Percentiles rank a stretch among this genome's conserved stretches.
phyloP scores from a whole-genome alignment of 495 filamentous ascomycete species.

The Oidiodendron maius region DNA sequence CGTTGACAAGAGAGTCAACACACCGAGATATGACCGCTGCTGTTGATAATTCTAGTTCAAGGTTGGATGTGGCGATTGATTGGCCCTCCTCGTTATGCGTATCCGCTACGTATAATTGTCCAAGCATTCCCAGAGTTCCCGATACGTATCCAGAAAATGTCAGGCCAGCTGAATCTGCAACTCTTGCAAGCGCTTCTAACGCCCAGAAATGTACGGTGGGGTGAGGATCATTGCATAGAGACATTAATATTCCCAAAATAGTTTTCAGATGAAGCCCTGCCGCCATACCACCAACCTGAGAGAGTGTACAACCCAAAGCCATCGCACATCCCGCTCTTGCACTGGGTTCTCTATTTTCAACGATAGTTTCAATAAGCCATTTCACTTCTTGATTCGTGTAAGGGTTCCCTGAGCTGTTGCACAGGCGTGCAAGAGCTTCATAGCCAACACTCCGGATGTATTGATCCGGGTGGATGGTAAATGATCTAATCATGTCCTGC shows the following conservation, averaged over 20 bases:
- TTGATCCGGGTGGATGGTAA: conserved; percentile 75
- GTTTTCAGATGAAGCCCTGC: conserved; percentile 96
- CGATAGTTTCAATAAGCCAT: conserved; percentile 86
- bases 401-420: conserved; percentile 77
- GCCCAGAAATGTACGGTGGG: conserved; percentile 96
- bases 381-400: conserved; percentile 89
- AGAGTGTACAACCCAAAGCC: conserved; percentile 88
- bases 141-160: conserved; percentile 87
- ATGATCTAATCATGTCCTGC: conserved; percentile 75
- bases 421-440: conserved; percentile 84
- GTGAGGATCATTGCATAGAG: conserved; percentile 91
- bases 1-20: conserved; percentile 93
- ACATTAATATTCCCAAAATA: conserved; percentile 92
- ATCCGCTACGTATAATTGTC: conserved; percentile 85
- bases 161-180: conserved; percentile 87
- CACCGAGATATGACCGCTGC: conserved; percentile 77
- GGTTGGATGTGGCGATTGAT: conserved; percentile 74
- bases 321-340: conserved; percentile 90
- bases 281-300: conserved; percentile 95
- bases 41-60: conserved; percentile 77
- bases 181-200: conserved; percentile 77
- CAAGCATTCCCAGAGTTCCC: conserved; percentile 85
- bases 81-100: conserved; percentile 83
- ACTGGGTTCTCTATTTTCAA: conserved; percentile 86
- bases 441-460: conserved; percentile 81